phyloP scores from a whole-genome alignment of 257 asterid genomes.

The Datura wrightii region DNA sequence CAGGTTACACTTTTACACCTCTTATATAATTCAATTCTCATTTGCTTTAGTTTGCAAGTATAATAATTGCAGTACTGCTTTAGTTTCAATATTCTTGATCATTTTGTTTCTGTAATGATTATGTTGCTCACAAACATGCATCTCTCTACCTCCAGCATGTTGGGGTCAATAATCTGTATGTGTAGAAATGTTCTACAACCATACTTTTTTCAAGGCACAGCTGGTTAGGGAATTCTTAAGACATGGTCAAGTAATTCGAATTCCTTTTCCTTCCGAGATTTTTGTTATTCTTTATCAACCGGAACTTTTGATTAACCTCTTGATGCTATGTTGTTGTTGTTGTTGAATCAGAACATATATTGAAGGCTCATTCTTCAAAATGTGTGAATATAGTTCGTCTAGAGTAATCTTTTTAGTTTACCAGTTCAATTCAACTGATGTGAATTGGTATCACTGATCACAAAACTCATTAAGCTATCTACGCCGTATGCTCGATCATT shows the following conservation, averaged over 20 bases:
- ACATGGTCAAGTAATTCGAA: background rate
- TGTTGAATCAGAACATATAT: background rate
- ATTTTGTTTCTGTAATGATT: background rate
- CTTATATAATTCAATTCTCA: background rate
- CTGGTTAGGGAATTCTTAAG: background rate
- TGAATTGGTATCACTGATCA: background rate
- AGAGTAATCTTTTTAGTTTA: background rate
- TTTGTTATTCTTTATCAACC: background rate
- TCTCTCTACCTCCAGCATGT: conserved; percentile 9
- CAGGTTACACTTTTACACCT: conserved; percentile 54
- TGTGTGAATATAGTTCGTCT: background rate
- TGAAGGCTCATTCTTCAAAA: background rate
- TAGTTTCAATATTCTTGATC: background rate
- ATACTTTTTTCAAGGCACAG: background rate
- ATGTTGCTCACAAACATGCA: background rate
- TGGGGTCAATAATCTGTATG: background rate
- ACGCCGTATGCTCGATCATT: background rate
- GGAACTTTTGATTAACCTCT: background rate
- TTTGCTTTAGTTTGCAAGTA: background rate
- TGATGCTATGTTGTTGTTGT: background rate
- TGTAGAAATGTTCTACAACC: background rate
- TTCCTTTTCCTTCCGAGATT: background rate
- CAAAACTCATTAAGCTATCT: background rate
- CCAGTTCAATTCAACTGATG: background rate
- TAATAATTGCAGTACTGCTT: background rate